Percentiles rank a stretch among this genome's conserved stretches.
Evolutionary conservation across 306 rosid genomes (phyloP).

Genomic region (Prinsepia uniflora): DNA sequence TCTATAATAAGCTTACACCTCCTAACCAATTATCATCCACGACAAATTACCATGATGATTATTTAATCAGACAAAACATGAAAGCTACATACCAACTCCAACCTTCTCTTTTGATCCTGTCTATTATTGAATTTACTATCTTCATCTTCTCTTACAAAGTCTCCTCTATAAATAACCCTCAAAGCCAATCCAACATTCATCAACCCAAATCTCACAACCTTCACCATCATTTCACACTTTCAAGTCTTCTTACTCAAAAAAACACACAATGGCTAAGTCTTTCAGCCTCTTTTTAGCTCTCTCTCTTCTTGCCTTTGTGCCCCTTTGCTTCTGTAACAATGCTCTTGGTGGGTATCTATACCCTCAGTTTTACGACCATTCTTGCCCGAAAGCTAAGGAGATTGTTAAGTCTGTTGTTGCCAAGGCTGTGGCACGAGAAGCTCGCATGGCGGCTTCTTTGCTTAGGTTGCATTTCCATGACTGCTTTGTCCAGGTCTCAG

Average conservation of each 20-base stretch:
- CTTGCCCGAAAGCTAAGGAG: conserved; percentile 66
- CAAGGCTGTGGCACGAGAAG: conserved; percentile 53
- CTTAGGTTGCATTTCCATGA: conserved; percentile 88
- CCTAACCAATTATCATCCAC: background rate
- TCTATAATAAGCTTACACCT: background rate
- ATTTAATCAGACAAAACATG: conserved; percentile 3
- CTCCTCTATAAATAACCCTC: conserved; percentile 41
- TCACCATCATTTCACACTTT: conserved; percentile 4
- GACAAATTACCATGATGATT: background rate
- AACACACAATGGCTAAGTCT: conserved; percentile 41
- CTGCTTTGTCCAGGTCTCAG: conserved; percentile 75
- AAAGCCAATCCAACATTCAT: conserved; percentile 13
- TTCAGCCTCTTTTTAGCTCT: conserved; percentile 38
- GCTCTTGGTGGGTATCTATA: conserved; percentile 41
- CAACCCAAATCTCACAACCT: conserved; percentile 12
- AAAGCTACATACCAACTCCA: conserved; percentile 38
- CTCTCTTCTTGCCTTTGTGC: conserved; percentile 56
- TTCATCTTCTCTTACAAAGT: conserved; percentile 22
- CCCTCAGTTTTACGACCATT: conserved; percentile 72
- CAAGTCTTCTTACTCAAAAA: conserved; percentile 12
- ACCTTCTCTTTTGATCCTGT: conserved; percentile 9
- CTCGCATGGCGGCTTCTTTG: conserved; percentile 82
- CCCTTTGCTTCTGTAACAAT: conserved; percentile 39
- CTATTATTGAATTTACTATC: conserved; percentile 24
- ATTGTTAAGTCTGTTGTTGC: conserved; percentile 65